phyloP scores from a whole-genome alignment of 352 stramenopile species.

The Globisporangium nunn region DNA sequence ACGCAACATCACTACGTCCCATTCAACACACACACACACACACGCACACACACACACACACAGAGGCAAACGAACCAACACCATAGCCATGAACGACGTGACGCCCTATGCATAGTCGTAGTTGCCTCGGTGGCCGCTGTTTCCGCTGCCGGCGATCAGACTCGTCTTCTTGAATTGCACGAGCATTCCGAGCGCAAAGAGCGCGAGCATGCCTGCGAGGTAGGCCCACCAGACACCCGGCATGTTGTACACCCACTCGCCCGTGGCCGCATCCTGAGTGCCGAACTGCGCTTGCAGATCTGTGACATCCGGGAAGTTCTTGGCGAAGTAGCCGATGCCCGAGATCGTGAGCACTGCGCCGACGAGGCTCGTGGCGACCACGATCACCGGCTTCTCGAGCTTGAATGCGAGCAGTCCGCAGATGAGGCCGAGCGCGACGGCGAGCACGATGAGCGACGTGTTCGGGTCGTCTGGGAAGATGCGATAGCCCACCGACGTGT shows the following conservation, averaged over 20 bases:
- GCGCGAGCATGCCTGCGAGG: constrained; percentile 32
- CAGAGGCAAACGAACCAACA: too few species aligned
- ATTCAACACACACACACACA: too few species aligned
- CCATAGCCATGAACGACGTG: too few species aligned
- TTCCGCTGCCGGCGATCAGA: not conserved
- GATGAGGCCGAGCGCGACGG: constrained; percentile 36
- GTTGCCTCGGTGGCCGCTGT: not conserved
- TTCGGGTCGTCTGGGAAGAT: constrained; percentile 49
- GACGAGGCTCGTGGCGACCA: constrained; percentile 48
- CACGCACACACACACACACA: too few species aligned
- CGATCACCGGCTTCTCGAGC: constrained; percentile 41
- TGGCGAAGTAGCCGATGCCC: constrained; percentile 56
- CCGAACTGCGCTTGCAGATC: constrained; percentile 31
- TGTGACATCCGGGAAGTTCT: constrained; percentile 40
- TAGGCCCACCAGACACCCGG: constrained; percentile 55
- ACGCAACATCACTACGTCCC: too few species aligned
- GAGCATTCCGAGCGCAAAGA: constrained; percentile 33
- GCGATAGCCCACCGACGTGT: constrained; percentile 50
- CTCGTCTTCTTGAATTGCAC: constrained; percentile 53
- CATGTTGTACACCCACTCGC: constrained; percentile 39
- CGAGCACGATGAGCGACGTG: constrained; percentile 35
- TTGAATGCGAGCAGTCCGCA: constrained; percentile 43
- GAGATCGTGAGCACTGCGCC: constrained; percentile 37
- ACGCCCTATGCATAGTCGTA: too few species aligned
- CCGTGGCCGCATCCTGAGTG: constrained; percentile 20